Evolutionary conservation across 192 early-diverging fungal species (phyloP).

Genomic region (Lobosporangium transversale): DNA sequence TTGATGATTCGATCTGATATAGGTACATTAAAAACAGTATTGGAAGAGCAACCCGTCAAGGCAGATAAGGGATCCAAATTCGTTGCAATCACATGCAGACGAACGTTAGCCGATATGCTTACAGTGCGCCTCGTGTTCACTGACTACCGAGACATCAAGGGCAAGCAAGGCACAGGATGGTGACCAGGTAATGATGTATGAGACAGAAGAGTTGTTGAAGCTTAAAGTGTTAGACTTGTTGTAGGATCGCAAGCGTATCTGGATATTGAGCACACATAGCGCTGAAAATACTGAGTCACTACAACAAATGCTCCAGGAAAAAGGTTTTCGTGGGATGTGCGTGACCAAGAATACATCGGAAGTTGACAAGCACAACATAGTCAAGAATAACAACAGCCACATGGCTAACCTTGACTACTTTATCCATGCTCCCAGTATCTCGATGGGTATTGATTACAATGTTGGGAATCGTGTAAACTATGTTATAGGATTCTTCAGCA

Average conservation of each 20-base stretch:
- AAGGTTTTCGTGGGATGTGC: too few relatives aligned
- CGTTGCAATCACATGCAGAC: conserved; percentile 9
- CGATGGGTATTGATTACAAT: conserved; percentile 12
- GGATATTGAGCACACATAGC: conserved; percentile 8
- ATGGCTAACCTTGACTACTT: conserved; percentile 9
- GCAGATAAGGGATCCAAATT: conserved; percentile 11
- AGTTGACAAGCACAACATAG: background rate
- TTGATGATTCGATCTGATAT: conserved; percentile 16
- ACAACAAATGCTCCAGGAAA: background rate
- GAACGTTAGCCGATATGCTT: conserved; percentile 9
- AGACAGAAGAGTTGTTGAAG: too few relatives aligned
- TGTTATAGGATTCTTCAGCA: too few relatives aligned
- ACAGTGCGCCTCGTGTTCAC: conserved; percentile 1
- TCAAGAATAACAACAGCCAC: conserved; percentile 2
- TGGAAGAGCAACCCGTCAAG: background rate
- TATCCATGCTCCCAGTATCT: conserved; percentile 13
- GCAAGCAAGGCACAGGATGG: too few relatives aligned
- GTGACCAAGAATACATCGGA: too few relatives aligned
- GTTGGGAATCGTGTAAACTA: background rate
- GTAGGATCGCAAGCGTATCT: too few relatives aligned
- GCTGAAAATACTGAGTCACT: conserved; percentile 6
- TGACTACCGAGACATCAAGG: conserved; percentile 4
- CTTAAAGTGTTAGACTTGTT: too few relatives aligned
- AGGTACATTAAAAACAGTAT: conserved; percentile 20
- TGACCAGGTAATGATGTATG: too few relatives aligned